Base-by-base conservation (phyloP, 2,329 filamentous ascomycete species). In the Endocalyx cinctus region DNA sequence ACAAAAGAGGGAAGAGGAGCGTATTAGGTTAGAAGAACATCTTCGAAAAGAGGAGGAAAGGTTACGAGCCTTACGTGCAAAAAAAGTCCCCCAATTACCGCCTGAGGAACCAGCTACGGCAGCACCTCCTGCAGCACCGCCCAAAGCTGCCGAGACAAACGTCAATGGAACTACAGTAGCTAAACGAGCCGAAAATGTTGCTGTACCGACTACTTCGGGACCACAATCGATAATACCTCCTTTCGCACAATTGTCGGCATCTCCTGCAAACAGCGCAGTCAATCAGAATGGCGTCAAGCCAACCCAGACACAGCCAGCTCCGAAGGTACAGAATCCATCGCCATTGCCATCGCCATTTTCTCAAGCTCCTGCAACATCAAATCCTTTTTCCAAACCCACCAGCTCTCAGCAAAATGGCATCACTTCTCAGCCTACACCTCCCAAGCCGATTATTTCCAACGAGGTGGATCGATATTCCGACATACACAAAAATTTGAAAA, bases 401-500 rank as follows among this genome's bases (percentile, higher is more conserved):
- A 4, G 29, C 16, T 17, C 37, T 27, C 51, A 44, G 17, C 39
- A 37, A 17, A 50, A 46, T 37, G 38, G 43, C 12, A 7, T 34
- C 12, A 17, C 44, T 17, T 11, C 36, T 22, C 22, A 43, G 5
- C 17, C 42, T 15, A 35, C 31, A 31, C 27, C 34, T 33, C 49
- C 40, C 23, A 37, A 49, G n/a, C 25, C 36, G 8, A n/a, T 19
- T 18, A 23, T 17, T 18, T 15, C 17, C 16, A 27, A 38, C 20
- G 29, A 25, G 7, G 13, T 15, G n/a, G 67, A 75, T 39, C 62
- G 68, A 34, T 72, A 77, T 41, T 40, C 59, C 3, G 58, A 70
- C 35, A 76, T 92, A 17, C 85, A 90, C 51, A 67, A 76, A 39
- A 76, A 74, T 25, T 67, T 94, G 16, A 94, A 74, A 38, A 68